These are phyloP conservation scores for Ganoderma sinense DNA, from an alignment of 1,284 basidiomycete genomes.

Conservation along the genomic window DNA sequence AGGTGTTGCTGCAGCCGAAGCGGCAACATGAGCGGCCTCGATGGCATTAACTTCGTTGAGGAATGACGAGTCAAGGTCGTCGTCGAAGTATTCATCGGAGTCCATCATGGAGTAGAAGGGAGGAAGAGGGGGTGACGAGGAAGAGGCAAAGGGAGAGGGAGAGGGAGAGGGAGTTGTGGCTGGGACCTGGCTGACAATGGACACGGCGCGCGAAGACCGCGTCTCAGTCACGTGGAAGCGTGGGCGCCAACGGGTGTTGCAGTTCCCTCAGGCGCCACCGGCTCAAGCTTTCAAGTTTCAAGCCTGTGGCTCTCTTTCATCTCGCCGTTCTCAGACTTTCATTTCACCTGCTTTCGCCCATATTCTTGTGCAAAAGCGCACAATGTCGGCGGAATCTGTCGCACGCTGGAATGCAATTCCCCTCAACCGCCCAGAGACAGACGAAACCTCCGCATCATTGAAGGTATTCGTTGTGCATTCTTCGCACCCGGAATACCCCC, in stretches of 20 bases:
- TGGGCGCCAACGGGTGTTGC: no score
- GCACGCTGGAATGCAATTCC: slow-evolving; percentile 79
- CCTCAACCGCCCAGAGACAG: slow-evolving; percentile 46
- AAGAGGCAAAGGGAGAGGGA: background rate
- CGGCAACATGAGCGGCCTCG: slow-evolving; percentile 58
- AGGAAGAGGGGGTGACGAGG: background rate
- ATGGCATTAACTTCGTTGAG: slow-evolving; percentile 68
- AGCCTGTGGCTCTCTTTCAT: background rate
- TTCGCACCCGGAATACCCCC: slow-evolving; percentile 45
- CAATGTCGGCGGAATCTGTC: slow-evolving; percentile 69
- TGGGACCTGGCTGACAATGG: slow-evolving; percentile 1
- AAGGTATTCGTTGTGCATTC: slow-evolving; percentile 76
- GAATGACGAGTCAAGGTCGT: slow-evolving; percentile 59
- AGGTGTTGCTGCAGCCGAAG: slow-evolving; percentile 11
- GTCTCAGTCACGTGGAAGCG: slow-evolving; percentile 26
- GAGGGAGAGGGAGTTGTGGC: slow-evolving; percentile 11
- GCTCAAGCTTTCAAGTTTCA: no score
- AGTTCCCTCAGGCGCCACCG: no score
- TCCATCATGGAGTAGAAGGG: slow-evolving; percentile 52
- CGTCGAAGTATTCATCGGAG: slow-evolving; percentile 74
- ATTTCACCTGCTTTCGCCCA: background rate
- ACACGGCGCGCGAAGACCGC: slow-evolving; percentile 28
- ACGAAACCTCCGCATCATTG: slow-evolving; percentile 33
- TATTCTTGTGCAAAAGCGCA: background rate
- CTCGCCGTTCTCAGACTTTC: background rate